A percentile compares a stretch with the other conserved stretches of the same genome.
These are phyloP conservation scores for Anethum foeniculum DNA, from an alignment of 140 eudicot genomes.

Conservation along the genomic window DNA sequence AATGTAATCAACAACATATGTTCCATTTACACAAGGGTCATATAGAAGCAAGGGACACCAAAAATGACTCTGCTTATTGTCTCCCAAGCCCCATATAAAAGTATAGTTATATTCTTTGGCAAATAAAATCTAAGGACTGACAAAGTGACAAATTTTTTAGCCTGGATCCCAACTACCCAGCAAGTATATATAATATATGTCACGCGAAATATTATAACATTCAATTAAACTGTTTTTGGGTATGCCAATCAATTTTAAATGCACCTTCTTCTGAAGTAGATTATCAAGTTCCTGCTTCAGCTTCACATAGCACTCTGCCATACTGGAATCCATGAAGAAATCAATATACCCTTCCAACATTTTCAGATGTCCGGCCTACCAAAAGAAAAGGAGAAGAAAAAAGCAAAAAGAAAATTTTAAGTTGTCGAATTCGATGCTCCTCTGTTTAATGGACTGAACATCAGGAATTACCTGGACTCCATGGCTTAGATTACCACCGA, in stretches of 20 bases:
- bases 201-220: neutral
- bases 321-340: slow-evolving; percentile 83
- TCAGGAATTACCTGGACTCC: slow-evolving; percentile 59
- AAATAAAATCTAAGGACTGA: neutral
- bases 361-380: slow-evolving; percentile 80
- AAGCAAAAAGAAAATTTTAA: neutral
- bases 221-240: neutral
- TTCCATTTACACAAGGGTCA: neutral
- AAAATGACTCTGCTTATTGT: neutral
- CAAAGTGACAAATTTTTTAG: neutral
- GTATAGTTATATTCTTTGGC: neutral
- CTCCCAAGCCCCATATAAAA: neutral
- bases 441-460: neutral
- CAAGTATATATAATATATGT: no score
- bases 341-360: slow-evolving; percentile 88
- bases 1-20: neutral
- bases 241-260: slow-evolving; percentile 2
- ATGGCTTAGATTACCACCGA: slow-evolving; percentile 68
- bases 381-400: slow-evolving; percentile 5
- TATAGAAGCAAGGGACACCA: neutral
- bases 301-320: slow-evolving; percentile 76
- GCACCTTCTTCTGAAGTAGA: slow-evolving; percentile 80
- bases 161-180: neutral
- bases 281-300: slow-evolving; percentile 72
- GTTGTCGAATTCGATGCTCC: neutral